A percentile compares a stretch with the other conserved stretches of the same genome.
These are phyloP conservation scores for Alternaria atra DNA, from an alignment of 2,329 filamentous ascomycete genomes.

Conservation along the genomic window DNA sequence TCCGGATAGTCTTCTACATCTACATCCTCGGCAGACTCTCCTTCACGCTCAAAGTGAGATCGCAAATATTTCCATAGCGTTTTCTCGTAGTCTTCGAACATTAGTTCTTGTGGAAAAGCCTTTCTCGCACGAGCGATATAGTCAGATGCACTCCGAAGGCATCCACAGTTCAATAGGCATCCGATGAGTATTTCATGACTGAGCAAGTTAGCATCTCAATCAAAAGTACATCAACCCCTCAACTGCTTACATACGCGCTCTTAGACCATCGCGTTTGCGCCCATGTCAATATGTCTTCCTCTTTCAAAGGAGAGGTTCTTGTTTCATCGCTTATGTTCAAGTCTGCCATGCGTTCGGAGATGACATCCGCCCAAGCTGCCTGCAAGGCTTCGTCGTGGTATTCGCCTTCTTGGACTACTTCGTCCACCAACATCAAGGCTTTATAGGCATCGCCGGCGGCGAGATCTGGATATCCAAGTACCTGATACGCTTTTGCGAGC, in stretches of 20 bases:
- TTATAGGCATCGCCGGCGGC: conserved; percentile 90
- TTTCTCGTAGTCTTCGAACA: conserved; percentile 63
- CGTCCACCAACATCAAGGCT: conserved; percentile 85
- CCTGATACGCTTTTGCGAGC: conserved; percentile 74
- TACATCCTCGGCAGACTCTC: conserved; percentile 51
- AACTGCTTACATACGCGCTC: conserved; percentile 40
- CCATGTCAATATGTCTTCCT: conserved; percentile 28
- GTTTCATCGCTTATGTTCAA: conserved; percentile 14
- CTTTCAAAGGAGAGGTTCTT: conserved; percentile 1
- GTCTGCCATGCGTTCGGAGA: conserved; percentile 17
- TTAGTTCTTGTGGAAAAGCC: conserved; percentile 63
- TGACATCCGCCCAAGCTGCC: conserved; percentile 54
- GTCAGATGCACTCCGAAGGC: conserved; percentile 71
- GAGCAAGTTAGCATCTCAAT: conserved; percentile 15
- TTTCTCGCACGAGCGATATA: conserved; percentile 71
- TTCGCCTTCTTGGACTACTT: conserved; percentile 79
- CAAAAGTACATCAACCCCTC: not conserved
- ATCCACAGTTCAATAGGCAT: conserved; percentile 68
- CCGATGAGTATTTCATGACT: conserved; percentile 55
- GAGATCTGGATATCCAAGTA: conserved; percentile 87
- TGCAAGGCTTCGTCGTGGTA: conserved; percentile 75
- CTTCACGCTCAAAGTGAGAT: conserved; percentile 34
- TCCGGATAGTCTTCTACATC: conserved; percentile 70
- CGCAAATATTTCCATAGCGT: conserved; percentile 56
- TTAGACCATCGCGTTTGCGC: conserved; percentile 34